Evolutionary conservation across 1,139 yeast species (phyloP).

Genomic region (Pichia sp.): DNA sequence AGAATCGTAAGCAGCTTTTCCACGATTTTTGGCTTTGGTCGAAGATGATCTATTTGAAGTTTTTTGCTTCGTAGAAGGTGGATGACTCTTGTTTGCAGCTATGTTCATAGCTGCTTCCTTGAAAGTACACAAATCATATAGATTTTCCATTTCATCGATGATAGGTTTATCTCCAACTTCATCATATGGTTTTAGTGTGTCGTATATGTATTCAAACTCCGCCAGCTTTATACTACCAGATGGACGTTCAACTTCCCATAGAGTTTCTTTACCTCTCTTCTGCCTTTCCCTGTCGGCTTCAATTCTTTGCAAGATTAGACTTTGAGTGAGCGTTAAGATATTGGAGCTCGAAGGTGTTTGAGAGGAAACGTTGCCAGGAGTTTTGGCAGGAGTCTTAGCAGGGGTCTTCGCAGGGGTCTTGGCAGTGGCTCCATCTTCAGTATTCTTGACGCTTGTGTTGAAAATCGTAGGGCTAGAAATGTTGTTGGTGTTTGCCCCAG

Average conservation of each 20-base stretch:
- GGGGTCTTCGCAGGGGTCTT: constrained; percentile 7
- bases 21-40: background rate
- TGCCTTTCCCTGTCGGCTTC: constrained; percentile 86
- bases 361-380: background rate
- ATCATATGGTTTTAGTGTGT: constrained; percentile 41
- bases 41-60: background rate
- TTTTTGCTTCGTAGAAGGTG: background rate
- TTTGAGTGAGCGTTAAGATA: constrained; percentile 27
- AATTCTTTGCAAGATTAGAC: constrained; percentile 67
- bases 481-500: background rate
- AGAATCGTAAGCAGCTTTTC: background rate
- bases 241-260: constrained; percentile 63
- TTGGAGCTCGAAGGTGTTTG: constrained; percentile 3
- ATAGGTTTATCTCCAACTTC: constrained; percentile 32
- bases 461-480: background rate
- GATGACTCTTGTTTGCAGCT: background rate
- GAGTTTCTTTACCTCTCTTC: constrained; percentile 68
- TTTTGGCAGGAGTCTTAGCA: background rate
- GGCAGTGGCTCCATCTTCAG: background rate
- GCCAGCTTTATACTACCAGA: constrained; percentile 41
- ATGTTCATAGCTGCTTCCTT: background rate
- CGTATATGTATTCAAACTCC: constrained; percentile 63
- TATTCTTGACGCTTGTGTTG: background rate
- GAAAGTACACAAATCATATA: constrained; percentile 19
- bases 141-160: constrained; percentile 24